A percentile compares a stretch with the other conserved stretches of the same genome.
Evolutionary conservation across 129 eudicot genomes (phyloP).

Genomic region (Lactuca sativa): DNA sequence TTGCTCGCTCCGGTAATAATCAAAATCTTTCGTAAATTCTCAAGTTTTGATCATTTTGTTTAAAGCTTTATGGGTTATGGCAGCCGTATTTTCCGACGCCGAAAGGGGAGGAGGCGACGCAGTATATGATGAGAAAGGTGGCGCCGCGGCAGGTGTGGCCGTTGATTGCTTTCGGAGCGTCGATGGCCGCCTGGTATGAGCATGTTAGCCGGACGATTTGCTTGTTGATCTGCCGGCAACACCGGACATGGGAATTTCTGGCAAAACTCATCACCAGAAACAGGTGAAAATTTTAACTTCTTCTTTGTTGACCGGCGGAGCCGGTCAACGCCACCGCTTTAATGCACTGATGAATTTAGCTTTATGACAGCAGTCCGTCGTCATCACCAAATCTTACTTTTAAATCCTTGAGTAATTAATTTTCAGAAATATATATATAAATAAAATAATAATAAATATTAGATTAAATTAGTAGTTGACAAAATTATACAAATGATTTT

Average conservation of each 20-base stretch:
- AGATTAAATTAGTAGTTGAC: neutral
- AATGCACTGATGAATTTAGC: slow-evolving; percentile 10
- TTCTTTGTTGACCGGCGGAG: neutral
- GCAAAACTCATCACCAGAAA: slow-evolving; percentile 77
- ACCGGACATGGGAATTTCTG: slow-evolving; percentile 79
- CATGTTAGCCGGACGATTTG: slow-evolving; percentile 85
- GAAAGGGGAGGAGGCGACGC: slow-evolving; percentile 79
- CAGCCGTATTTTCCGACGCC: slow-evolving; percentile 95
- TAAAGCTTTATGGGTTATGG: neutral
- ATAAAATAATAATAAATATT: neutral
- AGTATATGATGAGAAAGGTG: slow-evolving; percentile 80
- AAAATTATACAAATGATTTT: too few species aligned
- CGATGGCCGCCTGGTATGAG: slow-evolving; percentile 94
- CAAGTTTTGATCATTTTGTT: neutral
- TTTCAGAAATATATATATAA: neutral
- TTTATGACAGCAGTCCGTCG: neutral
- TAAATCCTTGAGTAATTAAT: neutral
- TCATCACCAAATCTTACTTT: neutral
- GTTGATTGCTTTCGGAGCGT: slow-evolving; percentile 70
- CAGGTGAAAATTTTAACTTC: slow-evolving; percentile 52
- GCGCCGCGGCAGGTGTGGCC: slow-evolving; percentile 96
- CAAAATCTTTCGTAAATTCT: too few species aligned
- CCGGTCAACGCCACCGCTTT: slow-evolving; percentile 10
- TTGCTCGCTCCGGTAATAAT: slow-evolving; percentile 75
- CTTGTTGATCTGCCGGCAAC: slow-evolving; percentile 77